A percentile compares a stretch with the other conserved stretches of the same genome.
phyloP scores from a whole-genome alignment of 202 grass and related monocot species.

The Elaeis oleifera region DNA sequence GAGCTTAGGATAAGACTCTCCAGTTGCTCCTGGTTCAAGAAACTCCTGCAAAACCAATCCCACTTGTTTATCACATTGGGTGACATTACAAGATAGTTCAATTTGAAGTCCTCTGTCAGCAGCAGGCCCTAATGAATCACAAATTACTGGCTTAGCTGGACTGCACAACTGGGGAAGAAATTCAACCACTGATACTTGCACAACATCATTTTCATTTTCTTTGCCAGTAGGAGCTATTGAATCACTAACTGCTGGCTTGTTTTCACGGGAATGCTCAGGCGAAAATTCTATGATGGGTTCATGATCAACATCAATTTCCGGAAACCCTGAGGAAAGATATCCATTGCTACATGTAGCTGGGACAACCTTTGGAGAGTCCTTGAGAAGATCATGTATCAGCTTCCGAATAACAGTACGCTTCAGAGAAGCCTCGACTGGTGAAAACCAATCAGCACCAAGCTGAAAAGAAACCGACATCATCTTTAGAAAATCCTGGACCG shows the following conservation, averaged over 20 bases:
- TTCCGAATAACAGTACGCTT: constrained; percentile 68
- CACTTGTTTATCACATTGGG: constrained; percentile 30
- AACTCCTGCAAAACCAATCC: constrained; percentile 24
- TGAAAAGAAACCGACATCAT: constrained; percentile 20
- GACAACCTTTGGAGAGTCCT: constrained; percentile 22
- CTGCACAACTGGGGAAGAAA: constrained; percentile 19
- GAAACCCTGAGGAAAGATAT: constrained; percentile 5
- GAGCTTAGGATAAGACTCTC: constrained; percentile 11
- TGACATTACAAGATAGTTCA: constrained; percentile 21
- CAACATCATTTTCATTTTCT: constrained; percentile 12
- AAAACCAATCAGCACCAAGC: constrained; percentile 83
- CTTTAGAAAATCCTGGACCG: too few relatives aligned
- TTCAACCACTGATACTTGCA: constrained; percentile 26
- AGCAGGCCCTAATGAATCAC: constrained; percentile 22
- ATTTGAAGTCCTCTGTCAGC: constrained; percentile 17
- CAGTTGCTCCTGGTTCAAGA: constrained; percentile 25
- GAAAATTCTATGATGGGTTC: too few relatives aligned
- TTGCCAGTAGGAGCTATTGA: too few relatives aligned
- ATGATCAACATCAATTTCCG: constrained; percentile 20
- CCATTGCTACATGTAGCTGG: too few relatives aligned
- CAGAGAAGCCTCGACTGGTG: constrained; percentile 73
- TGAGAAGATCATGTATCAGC: constrained; percentile 59
- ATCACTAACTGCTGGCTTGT: too few relatives aligned
- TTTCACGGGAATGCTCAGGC: too few relatives aligned
- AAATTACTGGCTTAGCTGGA: constrained; percentile 17